Evolutionary conservation across 2,329 filamentous ascomycete species (phyloP).

Genomic region (Venturia asperata): DNA sequence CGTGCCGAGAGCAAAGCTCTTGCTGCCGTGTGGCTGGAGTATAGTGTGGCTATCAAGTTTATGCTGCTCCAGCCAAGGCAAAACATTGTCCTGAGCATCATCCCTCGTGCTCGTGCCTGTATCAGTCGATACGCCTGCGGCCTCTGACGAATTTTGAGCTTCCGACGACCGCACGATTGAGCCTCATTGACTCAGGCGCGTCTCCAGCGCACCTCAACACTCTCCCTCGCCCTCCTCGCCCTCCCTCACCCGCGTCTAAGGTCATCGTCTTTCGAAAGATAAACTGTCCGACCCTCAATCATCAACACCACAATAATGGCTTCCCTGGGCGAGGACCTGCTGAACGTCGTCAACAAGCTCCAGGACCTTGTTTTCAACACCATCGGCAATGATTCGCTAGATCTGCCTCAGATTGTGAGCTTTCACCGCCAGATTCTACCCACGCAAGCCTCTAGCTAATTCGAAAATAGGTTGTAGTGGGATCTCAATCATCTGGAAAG

Average conservation of each 20-base stretch:
- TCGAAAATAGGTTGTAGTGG: conserved; percentile 74
- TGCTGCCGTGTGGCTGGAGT: not conserved
- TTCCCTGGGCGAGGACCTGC: conserved; percentile 88
- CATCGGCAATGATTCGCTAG: conserved; percentile 95
- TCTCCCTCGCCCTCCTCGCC: not conserved
- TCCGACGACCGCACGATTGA: not conserved
- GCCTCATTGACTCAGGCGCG: not conserved
- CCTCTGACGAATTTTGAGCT: not conserved
- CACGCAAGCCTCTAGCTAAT: conserved; percentile 20
- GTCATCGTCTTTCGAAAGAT: not conserved
- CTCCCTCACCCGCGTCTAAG: not conserved
- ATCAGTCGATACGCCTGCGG: not conserved
- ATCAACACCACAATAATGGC: conserved; percentile 55
- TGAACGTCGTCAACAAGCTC: conserved; percentile 94
- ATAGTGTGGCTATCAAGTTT: not conserved
- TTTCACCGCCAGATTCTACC: not conserved
- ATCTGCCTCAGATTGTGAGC: conserved; percentile 87
- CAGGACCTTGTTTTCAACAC: conserved; percentile 99
- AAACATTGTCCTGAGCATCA: conserved; percentile 3
- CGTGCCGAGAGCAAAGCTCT: not conserved
- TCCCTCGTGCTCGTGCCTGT: not conserved
- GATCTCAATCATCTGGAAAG: conserved; percentile 96
- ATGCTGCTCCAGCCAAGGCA: not conserved
- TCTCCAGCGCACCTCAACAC: not conserved
- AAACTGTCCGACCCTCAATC: not conserved